Conservation (phyloP, 2,329 filamentous ascomycete species). For the Apiospora saccharicola region DNA sequence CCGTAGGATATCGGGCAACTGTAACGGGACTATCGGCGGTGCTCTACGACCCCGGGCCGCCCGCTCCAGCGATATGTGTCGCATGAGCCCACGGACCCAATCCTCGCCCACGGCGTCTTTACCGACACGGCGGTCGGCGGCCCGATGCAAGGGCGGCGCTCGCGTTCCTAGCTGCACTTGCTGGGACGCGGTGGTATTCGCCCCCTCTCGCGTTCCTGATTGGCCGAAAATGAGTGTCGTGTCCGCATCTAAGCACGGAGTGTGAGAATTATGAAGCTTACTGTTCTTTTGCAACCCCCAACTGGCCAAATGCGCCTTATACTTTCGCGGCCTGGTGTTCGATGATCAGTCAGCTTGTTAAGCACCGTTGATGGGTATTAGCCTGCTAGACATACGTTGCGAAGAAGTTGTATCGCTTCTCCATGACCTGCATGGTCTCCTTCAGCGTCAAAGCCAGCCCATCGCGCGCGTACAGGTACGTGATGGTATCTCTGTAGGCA, state of each 20-base stretch:
- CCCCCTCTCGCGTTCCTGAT: background rate
- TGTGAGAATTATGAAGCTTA: background rate
- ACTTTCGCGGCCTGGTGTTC: background rate
- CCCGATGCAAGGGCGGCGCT: background rate
- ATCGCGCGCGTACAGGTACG: background rate
- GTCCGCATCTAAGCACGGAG: background rate
- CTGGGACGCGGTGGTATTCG: background rate
- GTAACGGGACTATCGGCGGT: background rate
- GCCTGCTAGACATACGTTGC: background rate
- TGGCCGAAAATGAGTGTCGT: background rate
- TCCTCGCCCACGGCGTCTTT: background rate
- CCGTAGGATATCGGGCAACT: background rate
- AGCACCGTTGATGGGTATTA: no score
- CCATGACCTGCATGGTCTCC: conserved; percentile 3
- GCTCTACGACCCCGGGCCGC: background rate
- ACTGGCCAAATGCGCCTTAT: background rate
- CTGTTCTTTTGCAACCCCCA: background rate
- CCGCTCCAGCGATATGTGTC: background rate
- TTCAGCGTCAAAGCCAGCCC: background rate
- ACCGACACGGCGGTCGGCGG: background rate
- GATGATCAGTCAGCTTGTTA: background rate
- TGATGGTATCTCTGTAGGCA: background rate
- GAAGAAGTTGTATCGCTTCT: background rate
- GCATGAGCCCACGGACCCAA: background rate
- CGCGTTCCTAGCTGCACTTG: background rate